phyloP scores from a whole-genome alignment of 2,329 filamentous ascomycete species.

The Hypoxylon sp. region DNA sequence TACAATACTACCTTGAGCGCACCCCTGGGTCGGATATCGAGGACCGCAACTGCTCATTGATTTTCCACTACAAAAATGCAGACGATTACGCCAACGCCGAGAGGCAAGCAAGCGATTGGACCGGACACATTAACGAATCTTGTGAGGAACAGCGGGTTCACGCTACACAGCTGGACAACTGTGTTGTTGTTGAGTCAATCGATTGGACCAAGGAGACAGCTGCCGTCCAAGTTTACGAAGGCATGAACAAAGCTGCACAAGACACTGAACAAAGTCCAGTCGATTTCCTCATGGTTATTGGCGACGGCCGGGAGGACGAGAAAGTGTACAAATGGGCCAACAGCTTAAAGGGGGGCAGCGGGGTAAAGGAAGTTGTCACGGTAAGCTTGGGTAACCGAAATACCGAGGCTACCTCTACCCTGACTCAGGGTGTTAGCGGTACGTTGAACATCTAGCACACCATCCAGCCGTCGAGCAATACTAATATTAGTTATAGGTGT shows the following conservation, averaged over 20 bases:
- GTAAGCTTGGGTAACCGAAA: conserved; percentile 90
- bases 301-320: conserved; percentile 94
- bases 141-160: conserved; percentile 88
- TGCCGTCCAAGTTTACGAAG: conserved; percentile 79
- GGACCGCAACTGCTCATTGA: conserved; percentile 89
- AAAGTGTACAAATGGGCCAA: conserved; percentile 97
- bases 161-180: conserved; percentile 84
- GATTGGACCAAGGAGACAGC: conserved; percentile 92
- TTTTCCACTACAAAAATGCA: conserved; percentile 90
- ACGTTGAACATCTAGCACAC: conserved; percentile 58
- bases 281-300: conserved; percentile 91
- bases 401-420: conserved; percentile 86
- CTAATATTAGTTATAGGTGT: conserved; percentile 58
- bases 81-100: conserved; percentile 82
- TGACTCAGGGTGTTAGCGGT: conserved; percentile 95
- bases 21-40: conserved; percentile 91
- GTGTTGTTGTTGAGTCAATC: conserved; percentile 86
- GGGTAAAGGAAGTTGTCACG: conserved; percentile 80
- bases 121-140: conserved; percentile 94
- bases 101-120: conserved; percentile 89
- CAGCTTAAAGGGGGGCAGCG: conserved; percentile 71
- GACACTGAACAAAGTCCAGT: conserved; percentile 62
- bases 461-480: conserved; percentile 21
- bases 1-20: conserved; percentile 91
- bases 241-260: conserved; percentile 60